phyloP scores from a whole-genome alignment of 2,329 filamentous ascomycete genomes.

The Pyrenophora teres region DNA sequence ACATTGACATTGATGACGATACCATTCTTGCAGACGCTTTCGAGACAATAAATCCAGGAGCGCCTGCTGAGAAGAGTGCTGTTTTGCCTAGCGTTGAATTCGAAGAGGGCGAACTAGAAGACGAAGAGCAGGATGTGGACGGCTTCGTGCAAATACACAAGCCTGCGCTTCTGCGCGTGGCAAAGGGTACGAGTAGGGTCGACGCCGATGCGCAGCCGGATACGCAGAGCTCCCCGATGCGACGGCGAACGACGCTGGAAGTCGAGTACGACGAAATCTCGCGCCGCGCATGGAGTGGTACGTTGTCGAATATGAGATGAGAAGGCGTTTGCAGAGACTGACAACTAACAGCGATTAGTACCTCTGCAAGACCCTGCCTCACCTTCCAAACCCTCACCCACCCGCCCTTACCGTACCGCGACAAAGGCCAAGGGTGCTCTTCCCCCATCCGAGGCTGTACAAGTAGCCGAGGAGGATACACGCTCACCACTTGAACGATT shows the following conservation, averaged over 20 bases:
- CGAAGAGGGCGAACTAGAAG: slow-evolving; percentile 24
- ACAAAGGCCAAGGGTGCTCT: neutral
- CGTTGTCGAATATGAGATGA: slow-evolving; percentile 3
- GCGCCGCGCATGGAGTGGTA: slow-evolving; percentile 43
- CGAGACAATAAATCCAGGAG: slow-evolving; percentile 12
- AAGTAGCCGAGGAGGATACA: slow-evolving; percentile 40
- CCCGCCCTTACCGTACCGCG: neutral
- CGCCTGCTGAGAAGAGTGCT: slow-evolving; percentile 7
- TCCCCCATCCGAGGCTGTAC: neutral
- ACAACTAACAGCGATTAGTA: slow-evolving; percentile 49
- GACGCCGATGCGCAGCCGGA: slow-evolving; percentile 2
- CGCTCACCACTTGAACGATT: slow-evolving; percentile 76
- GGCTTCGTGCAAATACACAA: slow-evolving; percentile 54
- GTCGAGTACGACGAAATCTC: slow-evolving; percentile 50
- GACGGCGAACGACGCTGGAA: slow-evolving; percentile 42
- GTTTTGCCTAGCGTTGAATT: slow-evolving; percentile 31
- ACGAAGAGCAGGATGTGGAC: slow-evolving; percentile 37
- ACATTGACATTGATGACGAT: slow-evolving; percentile 65
- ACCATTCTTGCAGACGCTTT: slow-evolving; percentile 37
- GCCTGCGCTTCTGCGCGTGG: slow-evolving; percentile 26
- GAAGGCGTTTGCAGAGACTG: slow-evolving; percentile 30
- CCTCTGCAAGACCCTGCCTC: slow-evolving; percentile 30
- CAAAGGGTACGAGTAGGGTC: slow-evolving; percentile 10
- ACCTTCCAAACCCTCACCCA: slow-evolving; percentile 3
- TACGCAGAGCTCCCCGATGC: slow-evolving; percentile 26